These are phyloP conservation scores for Grigorovia yakushimaensis DNA, from an alignment of 805 yeast species.

Conservation along the genomic window DNA sequence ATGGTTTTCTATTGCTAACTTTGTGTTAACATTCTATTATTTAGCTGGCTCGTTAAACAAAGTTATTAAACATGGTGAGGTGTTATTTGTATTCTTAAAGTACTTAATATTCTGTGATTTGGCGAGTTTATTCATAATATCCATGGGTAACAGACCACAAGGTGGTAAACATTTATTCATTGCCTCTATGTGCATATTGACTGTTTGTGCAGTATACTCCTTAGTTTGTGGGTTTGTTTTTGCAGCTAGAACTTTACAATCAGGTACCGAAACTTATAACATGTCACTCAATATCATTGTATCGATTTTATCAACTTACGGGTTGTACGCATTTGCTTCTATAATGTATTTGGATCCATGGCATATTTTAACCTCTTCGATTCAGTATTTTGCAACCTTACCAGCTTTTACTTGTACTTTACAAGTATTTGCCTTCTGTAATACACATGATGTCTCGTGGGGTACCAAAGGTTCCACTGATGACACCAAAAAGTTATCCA, in stretches of 20 bases:
- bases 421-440: conserved; percentile 94
- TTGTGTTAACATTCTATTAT: conserved; percentile 85
- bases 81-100: conserved; percentile 76
- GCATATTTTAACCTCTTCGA: conserved; percentile 82
- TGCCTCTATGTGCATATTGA: conserved; percentile 58
- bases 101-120: conserved; percentile 74
- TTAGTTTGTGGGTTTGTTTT: conserved; percentile 75
- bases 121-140: conserved; percentile 80
- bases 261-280: conserved; percentile 30
- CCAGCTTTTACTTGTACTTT: conserved; percentile 89
- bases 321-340: conserved; percentile 75
- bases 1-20: conserved; percentile 87
- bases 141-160: conserved; percentile 96
- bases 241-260: conserved; percentile 47
- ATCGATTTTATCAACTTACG: conserved; percentile 83
- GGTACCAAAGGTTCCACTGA: conserved; percentile 94
- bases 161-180: conserved; percentile 80
- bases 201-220: conserved; percentile 74
- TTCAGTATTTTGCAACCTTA: conserved; percentile 79
- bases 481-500: conserved; percentile 59
- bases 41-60: conserved; percentile 72
- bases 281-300: conserved; percentile 70
- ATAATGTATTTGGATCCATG: conserved; percentile 87
- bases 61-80: conserved; percentile 59
- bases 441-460: conserved; percentile 92